phyloP scores from a whole-genome alignment of 176 grass and related monocot genomes.

The Pontederia crassipes region DNA sequence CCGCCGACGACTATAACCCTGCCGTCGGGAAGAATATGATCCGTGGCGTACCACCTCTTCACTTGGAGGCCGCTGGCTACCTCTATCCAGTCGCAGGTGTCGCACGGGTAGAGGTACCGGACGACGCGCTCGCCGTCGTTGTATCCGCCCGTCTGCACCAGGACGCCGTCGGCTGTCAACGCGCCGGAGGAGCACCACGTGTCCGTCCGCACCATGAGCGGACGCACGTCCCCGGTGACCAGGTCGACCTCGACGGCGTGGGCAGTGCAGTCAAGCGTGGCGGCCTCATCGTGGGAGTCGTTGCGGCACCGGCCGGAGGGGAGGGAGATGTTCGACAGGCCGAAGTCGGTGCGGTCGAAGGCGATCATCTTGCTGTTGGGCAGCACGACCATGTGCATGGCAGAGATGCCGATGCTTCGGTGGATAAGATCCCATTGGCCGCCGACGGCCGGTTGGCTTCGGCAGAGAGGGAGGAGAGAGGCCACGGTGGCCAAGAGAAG shows the following conservation, averaged over 20 bases:
- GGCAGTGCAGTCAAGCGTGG: conserved; percentile 16
- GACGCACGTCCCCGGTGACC: background rate
- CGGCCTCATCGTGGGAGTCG: background rate
- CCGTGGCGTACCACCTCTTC: no score
- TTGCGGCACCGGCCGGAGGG: conserved; percentile 3
- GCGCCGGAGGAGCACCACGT: conserved; percentile 37
- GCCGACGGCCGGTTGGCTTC: background rate
- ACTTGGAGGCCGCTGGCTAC: no score
- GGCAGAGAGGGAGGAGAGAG: background rate
- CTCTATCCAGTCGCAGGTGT: background rate
- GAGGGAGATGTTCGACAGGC: conserved; percentile 12
- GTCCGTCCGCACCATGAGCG: conserved; percentile 25
- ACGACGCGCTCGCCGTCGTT: conserved; percentile 9
- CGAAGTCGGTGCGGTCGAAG: conserved; percentile 24
- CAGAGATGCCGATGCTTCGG: conserved; percentile 21
- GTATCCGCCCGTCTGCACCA: conserved; percentile 28
- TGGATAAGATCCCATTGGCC: conserved; percentile 25
- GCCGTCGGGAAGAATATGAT: no score
- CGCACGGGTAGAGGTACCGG: conserved; percentile 18
- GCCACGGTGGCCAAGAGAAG: no score
- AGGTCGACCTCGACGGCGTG: conserved; percentile 23
- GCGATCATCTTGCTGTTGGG: conserved; percentile 4
- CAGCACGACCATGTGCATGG: conserved; percentile 26
- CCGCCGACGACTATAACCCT: no score
- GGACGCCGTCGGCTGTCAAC: conserved; percentile 8